phyloP scores from a whole-genome alignment of 768 basidiomycete species.

The Boletus vermiculosoides region DNA sequence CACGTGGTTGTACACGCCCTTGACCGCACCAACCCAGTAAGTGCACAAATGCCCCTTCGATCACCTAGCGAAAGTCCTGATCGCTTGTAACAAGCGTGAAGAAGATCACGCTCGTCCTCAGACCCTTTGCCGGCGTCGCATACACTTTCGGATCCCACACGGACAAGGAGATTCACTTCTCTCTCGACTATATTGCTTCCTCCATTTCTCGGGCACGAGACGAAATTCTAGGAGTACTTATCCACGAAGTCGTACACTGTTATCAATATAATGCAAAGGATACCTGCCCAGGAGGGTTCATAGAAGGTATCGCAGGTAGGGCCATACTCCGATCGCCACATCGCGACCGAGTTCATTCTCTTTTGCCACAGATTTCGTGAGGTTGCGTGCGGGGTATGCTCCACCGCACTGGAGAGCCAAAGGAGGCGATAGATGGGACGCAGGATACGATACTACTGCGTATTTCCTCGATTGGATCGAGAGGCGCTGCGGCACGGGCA shows the following conservation, averaged over 20 bases:
- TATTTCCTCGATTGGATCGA: conserved; percentile 75
- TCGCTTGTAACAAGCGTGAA: conserved; percentile 41
- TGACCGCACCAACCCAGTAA: conserved; percentile 48
- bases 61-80: conserved; percentile 5
- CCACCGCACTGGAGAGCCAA: conserved; percentile 71
- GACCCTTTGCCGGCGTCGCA: conserved; percentile 69
- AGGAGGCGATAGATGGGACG: conserved; percentile 61
- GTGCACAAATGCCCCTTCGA: conserved; percentile 12
- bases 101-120: conserved; percentile 56
- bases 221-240: conserved; percentile 70
- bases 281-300: conserved; percentile 65
- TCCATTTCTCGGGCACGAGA: conserved; percentile 42
- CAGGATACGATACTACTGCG: conserved; percentile 70
- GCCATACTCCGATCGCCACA: not conserved
- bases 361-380: conserved; percentile 60
- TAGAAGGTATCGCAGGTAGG: conserved; percentile 78
- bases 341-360: not conserved
- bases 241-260: conserved; percentile 79
- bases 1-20: conserved; percentile 44
- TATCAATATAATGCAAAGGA: conserved; percentile 66
- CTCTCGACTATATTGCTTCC: conserved; percentile 59
- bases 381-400: conserved; percentile 52
- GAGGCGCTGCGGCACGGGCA: conserved; percentile 48
- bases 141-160: conserved; percentile 55
- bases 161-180: conserved; percentile 75